Base-by-base conservation (phyloP, 768 basidiomycete genomes). In the Phanerodontia chrysosporium region DNA sequence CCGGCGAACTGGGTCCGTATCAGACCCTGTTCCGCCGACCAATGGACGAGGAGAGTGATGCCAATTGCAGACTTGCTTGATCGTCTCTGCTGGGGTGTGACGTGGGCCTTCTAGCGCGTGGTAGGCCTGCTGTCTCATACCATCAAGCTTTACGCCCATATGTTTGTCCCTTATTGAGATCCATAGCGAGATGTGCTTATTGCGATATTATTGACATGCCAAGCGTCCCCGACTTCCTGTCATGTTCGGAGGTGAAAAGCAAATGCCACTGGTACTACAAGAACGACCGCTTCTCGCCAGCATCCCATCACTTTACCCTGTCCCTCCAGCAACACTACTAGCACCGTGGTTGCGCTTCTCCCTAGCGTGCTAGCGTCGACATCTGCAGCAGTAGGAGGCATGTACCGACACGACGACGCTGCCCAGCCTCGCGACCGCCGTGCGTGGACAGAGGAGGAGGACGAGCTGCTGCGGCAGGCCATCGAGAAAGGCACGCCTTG, bases 391-490 rank as follows among this genome's bases (percentile, higher is more conserved):
- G 45, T 25, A 16, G 45, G 39, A 16, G 45, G 32, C 53, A 62
- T 62, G 61, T 59, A 62, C 49, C 29, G 57, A 24, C 61, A 55
- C 51, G 58, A 62, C 39, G 61, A 61, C 32, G 28, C 51, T 27
- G 46, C 28, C 14, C 61, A 59, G 49, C 61, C 61, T 21, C 62
- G 64, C 25, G 62, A 63, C 49, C 62, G 64, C 39, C 58, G 64
- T 13, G 58, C 64, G 5, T 65, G 64, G 64, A 63, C 64, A 14
- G 62, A 65, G 51, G 64, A 65, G 25, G 64, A 65, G 55, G 64
- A 65, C 45, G 59, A 62, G 56, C 53, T 63, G 24, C 64, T 65
- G 8, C 55, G 64, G 1, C 52, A 57, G 24, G 64, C 64, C 39
- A 63, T 65, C 55, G 56, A 65, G 48, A 51, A 57, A 58, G 64